A percentile compares a stretch with the other conserved stretches of the same genome.
Evolutionary conservation across 805 yeast species (phyloP).

Genomic region (Torulaspora delbrueckii): DNA sequence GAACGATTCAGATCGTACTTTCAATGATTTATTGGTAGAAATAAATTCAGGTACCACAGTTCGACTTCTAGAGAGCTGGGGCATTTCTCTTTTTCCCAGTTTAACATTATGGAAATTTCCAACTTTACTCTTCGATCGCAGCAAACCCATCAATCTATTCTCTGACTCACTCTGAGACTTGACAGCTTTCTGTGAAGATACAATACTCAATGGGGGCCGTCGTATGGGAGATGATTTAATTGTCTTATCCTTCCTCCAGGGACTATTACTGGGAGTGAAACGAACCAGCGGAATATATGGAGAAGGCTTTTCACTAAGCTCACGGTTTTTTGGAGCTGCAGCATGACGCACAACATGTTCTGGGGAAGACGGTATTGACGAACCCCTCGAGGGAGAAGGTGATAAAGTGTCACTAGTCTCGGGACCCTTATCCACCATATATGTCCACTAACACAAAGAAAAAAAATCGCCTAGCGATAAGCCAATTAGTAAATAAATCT

Average conservation of each 20-base stretch:
- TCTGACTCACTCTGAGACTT: not conserved
- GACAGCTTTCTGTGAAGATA: not conserved
- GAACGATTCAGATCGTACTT: conserved; percentile 4
- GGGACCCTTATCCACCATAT: not conserved
- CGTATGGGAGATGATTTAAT: not conserved
- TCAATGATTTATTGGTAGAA: conserved; percentile 6
- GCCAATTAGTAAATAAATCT: not conserved
- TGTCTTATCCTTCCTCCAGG: not conserved
- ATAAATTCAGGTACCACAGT: conserved; percentile 3
- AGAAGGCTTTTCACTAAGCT: not conserved
- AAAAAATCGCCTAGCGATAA: not conserved
- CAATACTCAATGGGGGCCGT: not conserved
- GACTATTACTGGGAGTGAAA: conserved; percentile 1
- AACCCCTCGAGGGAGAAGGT: not conserved
- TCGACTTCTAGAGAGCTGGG: not conserved
- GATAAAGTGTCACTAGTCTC: conserved; percentile 1
- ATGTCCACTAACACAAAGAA: not conserved
- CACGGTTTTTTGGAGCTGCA: not conserved
- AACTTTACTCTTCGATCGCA: conserved; percentile 11
- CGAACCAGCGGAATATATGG: conserved; percentile 2
- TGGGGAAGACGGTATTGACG: not conserved
- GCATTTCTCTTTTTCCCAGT: conserved; percentile 5
- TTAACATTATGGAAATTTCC: conserved; percentile 11
- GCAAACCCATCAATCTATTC: conserved; percentile 7
- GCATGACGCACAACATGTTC: not conserved